These are phyloP conservation scores for Persicaria tinctoria DNA, from an alignment of 148 eudicot species.

Conservation along the genomic window DNA sequence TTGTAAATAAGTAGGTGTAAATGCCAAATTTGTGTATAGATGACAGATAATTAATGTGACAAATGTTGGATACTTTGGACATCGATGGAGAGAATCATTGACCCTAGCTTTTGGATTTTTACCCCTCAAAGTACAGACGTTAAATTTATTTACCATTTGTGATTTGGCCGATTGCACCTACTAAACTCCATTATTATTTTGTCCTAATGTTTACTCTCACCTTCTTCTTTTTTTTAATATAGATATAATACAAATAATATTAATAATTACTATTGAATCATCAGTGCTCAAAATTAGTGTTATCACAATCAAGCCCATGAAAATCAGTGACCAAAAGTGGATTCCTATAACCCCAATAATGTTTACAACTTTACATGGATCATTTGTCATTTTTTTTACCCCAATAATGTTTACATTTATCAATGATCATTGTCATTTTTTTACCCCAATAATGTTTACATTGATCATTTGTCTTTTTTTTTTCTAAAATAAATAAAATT, in stretches of 20 bases:
- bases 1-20: neutral
- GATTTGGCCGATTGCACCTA: neutral
- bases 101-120: neutral
- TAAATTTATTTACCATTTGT: neutral
- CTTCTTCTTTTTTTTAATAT: neutral
- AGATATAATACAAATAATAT: neutral
- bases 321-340: neutral
- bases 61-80: neutral
- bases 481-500: too few species aligned
- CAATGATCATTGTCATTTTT: too few species aligned
- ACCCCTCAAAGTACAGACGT: neutral
- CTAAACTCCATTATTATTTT: neutral
- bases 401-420: too few species aligned
- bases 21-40: neutral
- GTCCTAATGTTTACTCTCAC: neutral
- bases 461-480: too few species aligned
- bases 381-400: too few species aligned
- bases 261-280: too few species aligned
- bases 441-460: too few species aligned
- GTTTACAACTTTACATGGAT: too few species aligned
- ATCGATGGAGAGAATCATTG: conserved; percentile 7
- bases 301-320: too few species aligned
- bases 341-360: too few species aligned
- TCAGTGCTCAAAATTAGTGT: neutral
- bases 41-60: neutral